Base-by-base conservation (phyloP, 306 rosid species). In the Castanea sativa region DNA sequence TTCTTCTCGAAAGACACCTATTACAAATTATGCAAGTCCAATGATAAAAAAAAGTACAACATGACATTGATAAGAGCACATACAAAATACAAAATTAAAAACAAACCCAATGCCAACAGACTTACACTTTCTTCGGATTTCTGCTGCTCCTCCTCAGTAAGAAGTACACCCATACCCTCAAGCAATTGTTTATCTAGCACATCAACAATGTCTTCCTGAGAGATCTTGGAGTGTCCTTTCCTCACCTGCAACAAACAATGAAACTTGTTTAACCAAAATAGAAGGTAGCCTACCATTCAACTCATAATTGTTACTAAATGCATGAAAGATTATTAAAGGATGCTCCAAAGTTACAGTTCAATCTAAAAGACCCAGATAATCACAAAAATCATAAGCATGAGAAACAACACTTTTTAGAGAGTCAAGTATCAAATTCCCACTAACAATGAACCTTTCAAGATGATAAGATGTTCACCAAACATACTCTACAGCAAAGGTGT, bases 151-250 rank as follows among this genome's bases (percentile, higher is more conserved):
- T 95, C 99, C 78, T 93, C 99, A 1, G 99, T 93, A 83, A 95
- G 95, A 82, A 93, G 99, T 75, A 95, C 99, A 52, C 99, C 99
- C 98, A 90, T 95, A 64, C 99, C 99, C 93, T 93, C 99, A 30
- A 95, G 98, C 75, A 95, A 85, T 85, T 95, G 98, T 87, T 95
- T 93, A 85, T 95, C 99, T 83, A 95, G 80, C 69, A 95, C 99
- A 85, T 95, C 98, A 79, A 88, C 77, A 79, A 95, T 75, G 78
- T 95, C 98, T 84, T 85, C 74, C 88, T 95, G 97, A 79, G 73
- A 86, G 69, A 93, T 88, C 87, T 81, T 86, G 29, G 93, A 86
- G 80, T 79, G 93, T 33, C 98, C 99, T 77, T 91, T 93, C 80
- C 99, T 89, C 79, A 95, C 99, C 99, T 95, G 80, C 83, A 76